Percentiles rank a stretch among this genome's conserved stretches.
Evolutionary conservation across 257 asterid genomes (phyloP).

Genomic region (Ilex asprella): DNA sequence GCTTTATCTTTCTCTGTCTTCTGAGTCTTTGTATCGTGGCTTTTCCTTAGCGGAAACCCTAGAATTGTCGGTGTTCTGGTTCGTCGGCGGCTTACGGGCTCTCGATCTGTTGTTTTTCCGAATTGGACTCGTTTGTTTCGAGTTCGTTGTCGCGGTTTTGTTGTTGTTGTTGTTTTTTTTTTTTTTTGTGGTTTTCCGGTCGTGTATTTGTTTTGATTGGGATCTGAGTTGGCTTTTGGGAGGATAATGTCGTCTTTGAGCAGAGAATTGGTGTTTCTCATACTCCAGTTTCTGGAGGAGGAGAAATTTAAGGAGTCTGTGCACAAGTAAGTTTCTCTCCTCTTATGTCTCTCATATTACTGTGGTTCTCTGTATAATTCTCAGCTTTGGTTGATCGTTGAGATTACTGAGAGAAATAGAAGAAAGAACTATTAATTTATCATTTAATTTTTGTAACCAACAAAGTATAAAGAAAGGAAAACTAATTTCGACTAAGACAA

Average conservation of each 20-base stretch:
- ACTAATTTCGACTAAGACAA: not conserved
- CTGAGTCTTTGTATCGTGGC: constrained; percentile 15
- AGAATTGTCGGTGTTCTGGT: constrained; percentile 21
- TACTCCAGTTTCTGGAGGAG: constrained; percentile 95
- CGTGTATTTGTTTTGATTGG: not conserved
- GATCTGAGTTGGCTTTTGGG: constrained; percentile 26
- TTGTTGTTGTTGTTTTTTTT: not conserved
- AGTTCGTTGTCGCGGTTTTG: not conserved
- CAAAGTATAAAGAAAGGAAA: not conserved
- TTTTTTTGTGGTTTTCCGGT: not conserved
- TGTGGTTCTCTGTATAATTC: not conserved
- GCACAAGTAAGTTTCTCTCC: constrained; percentile 47
- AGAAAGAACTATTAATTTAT: too few species aligned
- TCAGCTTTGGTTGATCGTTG: too few species aligned
- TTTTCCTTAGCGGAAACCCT: constrained; percentile 40
- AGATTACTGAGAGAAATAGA: too few species aligned
- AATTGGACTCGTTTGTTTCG: constrained; percentile 12
- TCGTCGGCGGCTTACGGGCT: constrained; percentile 34
- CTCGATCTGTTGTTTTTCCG: constrained; percentile 58
- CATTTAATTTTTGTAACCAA: too few species aligned
- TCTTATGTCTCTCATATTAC: constrained; percentile 2
- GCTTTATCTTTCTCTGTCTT: constrained; percentile 18
- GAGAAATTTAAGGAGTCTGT: constrained; percentile 95
- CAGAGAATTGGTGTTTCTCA: constrained; percentile 91
- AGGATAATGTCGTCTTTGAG: constrained; percentile 76